These are phyloP conservation scores for Backusella luteola DNA, from an alignment of 192 early-diverging fungal species.

Conservation along the genomic window DNA sequence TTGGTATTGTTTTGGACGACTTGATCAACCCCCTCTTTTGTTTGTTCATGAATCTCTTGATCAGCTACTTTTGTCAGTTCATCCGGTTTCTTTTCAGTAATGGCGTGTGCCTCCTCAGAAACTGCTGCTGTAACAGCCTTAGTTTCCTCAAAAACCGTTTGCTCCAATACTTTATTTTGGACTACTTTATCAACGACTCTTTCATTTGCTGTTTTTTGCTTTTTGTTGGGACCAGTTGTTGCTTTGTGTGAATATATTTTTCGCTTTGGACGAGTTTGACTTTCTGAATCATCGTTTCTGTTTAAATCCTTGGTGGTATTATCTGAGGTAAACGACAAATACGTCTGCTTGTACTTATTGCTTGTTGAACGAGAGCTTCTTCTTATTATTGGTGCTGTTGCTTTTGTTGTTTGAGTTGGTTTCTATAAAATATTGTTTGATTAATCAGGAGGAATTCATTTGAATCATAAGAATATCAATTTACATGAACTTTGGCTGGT, in stretches of 20 bases:
- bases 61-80: neutral
- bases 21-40: neutral
- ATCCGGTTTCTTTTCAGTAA: neutral
- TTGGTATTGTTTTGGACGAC: no score
- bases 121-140: neutral
- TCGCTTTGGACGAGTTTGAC: neutral
- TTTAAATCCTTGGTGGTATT: neutral
- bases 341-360: neutral
- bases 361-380: neutral
- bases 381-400: neutral
- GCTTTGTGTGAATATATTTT: neutral
- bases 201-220: neutral
- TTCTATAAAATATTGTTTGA: neutral
- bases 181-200: neutral
- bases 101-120: neutral
- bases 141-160: neutral
- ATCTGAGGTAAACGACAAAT: neutral
- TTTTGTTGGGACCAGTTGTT: neutral
- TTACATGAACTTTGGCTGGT: constrained; percentile 9
- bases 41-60: neutral
- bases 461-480: neutral
- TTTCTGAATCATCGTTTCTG: neutral
- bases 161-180: neutral
- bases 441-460: neutral
- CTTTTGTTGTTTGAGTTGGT: neutral